Conservation (phyloP, 2,329 filamentous ascomycete species). For the Dactylellina drechsleri region DNA sequence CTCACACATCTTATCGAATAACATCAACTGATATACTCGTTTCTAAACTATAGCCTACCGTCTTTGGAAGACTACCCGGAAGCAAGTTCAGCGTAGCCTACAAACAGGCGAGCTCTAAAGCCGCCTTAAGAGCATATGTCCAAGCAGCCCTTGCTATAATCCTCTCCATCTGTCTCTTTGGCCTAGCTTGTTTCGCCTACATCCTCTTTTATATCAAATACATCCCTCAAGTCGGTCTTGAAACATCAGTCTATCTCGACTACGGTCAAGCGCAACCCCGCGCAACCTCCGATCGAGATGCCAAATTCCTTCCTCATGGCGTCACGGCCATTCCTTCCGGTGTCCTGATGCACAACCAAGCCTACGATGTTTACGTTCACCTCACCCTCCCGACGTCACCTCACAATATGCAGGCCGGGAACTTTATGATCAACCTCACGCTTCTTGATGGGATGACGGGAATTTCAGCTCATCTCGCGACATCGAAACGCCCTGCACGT, state of each 20-base stretch:
- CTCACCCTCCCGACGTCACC: constrained; percentile 82
- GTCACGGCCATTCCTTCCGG: constrained; percentile 63
- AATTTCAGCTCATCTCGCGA: constrained; percentile 66
- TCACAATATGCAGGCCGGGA: constrained; percentile 79
- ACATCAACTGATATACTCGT: constrained; percentile 13
- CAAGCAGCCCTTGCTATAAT: constrained; percentile 63
- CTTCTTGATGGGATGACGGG: constrained; percentile 66
- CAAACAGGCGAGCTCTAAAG: constrained; percentile 67
- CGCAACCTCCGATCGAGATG: too few species aligned
- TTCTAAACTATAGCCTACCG: constrained; percentile 17
- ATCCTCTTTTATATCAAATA: constrained; percentile 75
- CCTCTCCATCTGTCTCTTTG: constrained; percentile 68
- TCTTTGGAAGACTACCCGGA: constrained; percentile 13
- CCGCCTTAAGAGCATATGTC: constrained; percentile 73
- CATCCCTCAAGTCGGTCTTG: constrained; percentile 73
- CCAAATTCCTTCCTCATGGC: constrained; percentile 65
- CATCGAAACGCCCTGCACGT: constrained; percentile 78
- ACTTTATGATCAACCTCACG: constrained; percentile 91
- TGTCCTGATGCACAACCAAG: constrained; percentile 75
- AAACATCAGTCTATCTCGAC: constrained; percentile 73
- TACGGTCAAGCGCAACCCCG: constrained; percentile 65
- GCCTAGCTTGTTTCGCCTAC: constrained; percentile 71
- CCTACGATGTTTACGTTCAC: constrained; percentile 83
- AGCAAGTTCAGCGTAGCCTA: constrained; percentile 17
- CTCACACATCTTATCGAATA: background rate